Conservation (phyloP, 495 filamentous ascomycete species). For the Penicillium arizonense region DNA sequence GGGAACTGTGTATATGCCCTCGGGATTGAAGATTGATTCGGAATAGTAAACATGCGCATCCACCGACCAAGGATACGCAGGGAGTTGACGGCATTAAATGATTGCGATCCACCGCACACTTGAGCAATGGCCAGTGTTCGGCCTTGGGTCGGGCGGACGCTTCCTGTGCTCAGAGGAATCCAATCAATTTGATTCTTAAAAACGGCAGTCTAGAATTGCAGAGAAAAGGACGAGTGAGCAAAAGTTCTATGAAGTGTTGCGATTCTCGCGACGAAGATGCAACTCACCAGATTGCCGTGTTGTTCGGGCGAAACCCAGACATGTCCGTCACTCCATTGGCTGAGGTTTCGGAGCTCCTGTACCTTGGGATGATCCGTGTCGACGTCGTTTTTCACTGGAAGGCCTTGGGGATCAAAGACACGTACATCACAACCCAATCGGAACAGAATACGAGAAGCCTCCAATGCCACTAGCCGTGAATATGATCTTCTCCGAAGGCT, state of each 20-base stretch:
- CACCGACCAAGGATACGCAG: constrained; percentile 67
- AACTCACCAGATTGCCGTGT: constrained; percentile 62
- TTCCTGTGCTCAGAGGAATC: constrained; percentile 63
- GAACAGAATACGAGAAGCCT: constrained; percentile 61
- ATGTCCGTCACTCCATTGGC: constrained; percentile 68
- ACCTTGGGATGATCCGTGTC: constrained; percentile 60
- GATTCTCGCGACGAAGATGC: not conserved
- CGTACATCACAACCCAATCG: constrained; percentile 68
- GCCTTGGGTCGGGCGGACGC: constrained; percentile 67
- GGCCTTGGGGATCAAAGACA: constrained; percentile 57
- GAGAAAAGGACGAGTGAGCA: not conserved
- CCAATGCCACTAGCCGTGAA: constrained; percentile 59
- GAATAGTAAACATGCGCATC: constrained; percentile 78
- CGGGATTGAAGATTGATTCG: constrained; percentile 67
- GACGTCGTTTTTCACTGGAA: constrained; percentile 64
- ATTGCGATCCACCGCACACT: constrained; percentile 66
- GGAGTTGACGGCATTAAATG: constrained; percentile 73
- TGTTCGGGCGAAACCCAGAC: constrained; percentile 70
- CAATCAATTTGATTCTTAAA: constrained; percentile 80
- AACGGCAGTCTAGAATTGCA: constrained; percentile 51
- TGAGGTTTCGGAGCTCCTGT: constrained; percentile 62
- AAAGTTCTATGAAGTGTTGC: not conserved
- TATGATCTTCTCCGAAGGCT: constrained; percentile 61
- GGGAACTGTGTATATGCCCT: constrained; percentile 65
- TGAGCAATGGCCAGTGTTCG: constrained; percentile 64